These are phyloP conservation scores for Monilinia laxa DNA, from an alignment of 2,329 filamentous ascomycete genomes.

Conservation along the genomic window DNA sequence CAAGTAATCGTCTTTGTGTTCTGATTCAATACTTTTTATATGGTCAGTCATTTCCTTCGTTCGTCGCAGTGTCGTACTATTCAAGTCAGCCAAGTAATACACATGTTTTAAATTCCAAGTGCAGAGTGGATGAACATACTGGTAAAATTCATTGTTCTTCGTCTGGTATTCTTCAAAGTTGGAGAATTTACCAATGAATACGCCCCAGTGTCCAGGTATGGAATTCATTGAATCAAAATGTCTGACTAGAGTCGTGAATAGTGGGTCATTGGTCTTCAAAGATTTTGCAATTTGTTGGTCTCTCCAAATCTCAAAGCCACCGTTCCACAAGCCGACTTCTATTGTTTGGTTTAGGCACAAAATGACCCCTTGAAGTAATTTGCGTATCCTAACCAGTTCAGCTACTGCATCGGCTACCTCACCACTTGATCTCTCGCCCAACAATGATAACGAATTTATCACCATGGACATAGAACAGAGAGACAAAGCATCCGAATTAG, in stretches of 20 bases:
- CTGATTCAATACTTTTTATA: background rate
- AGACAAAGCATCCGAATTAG: conserved; percentile 1
- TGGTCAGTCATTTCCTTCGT: background rate
- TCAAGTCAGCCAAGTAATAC: background rate
- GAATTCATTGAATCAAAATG: conserved; percentile 2
- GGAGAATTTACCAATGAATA: background rate
- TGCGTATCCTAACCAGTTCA: background rate
- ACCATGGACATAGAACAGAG: background rate
- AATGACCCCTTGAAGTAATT: background rate
- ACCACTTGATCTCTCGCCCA: background rate
- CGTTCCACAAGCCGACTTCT: background rate
- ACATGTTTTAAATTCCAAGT: background rate
- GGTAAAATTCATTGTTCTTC: background rate
- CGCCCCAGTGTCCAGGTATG: background rate
- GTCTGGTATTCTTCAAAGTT: background rate
- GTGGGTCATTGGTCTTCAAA: background rate
- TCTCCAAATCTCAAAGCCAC: background rate
- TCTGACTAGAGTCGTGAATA: background rate
- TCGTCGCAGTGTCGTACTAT: background rate
- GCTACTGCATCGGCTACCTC: background rate
- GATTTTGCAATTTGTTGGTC: background rate
- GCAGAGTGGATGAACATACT: background rate
- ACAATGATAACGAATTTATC: background rate
- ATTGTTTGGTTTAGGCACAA: background rate
- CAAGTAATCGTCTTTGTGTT: background rate